Base-by-base conservation (phyloP, 805 yeast species). In the Zygosaccharomyces bisporus region DNA sequence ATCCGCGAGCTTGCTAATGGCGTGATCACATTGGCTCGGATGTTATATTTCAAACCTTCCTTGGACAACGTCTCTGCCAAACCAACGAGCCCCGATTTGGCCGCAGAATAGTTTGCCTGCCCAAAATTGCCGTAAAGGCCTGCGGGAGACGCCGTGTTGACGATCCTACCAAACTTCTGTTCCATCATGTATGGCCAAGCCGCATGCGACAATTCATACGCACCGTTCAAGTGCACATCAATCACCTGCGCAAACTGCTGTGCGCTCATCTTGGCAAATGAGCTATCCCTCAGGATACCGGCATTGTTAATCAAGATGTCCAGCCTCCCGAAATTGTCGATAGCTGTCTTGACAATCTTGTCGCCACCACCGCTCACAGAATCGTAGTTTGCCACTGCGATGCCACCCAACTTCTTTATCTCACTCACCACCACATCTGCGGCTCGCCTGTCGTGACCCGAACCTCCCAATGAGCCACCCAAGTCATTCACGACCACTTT, bases 51-150 rank as follows among this genome's bases (percentile, higher is more conserved):
- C 41, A 66, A 77, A 54, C 99, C 99, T 69, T 91, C 99, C 70
- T 88, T 90, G 19, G 97, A 95, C 60, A 90, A 77, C 6, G 97
- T 89, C 68, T 91, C 96, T 37, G 95, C 84, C 56, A 91, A 79
- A 8, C 97, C 98, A 45, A 91, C 86, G 42, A 89, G 71, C 13
- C 86, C 98, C 50, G 86, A 71, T 67, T 91, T 91, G 17, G 96
- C 97, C 21, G 96, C 90, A 1, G 96, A 81, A 69, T 91, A 91
- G 70, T 91, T 91, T 32, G 95, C 80, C 70, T 91, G 99, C 39
- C 99, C 99, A 69, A 90, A 91, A 70, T 89, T 89, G 50, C 99
- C 99, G 64, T 84, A 91, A 53, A 91, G 74, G 17, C 99, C 99
- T 27, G 98, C 98, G 3, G 98, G 96, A 3, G 96, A 89, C 20